Base-by-base conservation (phyloP, 495 filamentous ascomycete species). In the Daldinia childiae region DNA sequence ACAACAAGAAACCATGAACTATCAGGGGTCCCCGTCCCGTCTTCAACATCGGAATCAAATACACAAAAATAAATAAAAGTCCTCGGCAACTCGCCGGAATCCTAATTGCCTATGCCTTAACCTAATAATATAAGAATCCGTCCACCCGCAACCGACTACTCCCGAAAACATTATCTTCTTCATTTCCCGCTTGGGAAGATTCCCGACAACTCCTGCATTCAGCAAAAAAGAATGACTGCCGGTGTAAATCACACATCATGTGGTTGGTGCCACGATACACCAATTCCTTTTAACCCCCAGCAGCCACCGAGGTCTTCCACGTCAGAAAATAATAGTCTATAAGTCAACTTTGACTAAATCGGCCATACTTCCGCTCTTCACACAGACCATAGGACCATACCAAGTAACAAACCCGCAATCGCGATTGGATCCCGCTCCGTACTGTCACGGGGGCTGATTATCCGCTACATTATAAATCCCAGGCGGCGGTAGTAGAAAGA, bases 81-180 rank as follows among this genome's bases (percentile, higher is more conserved):
- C 17, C 43, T 61, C 50, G 58, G 63, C 51, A 38, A 50, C 59
- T 58, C 32, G 26, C 63, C 52, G 63, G 26, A 12, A 59, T 15
- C 50, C 26, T 19, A 30, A 27, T 60, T 32, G 58, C 43, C 43
- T 62, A 55, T 41, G 27, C 59, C 7, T 43, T 58, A 58, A 29
- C 26, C 0, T 15, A 19, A 52, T 45, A 43, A 62, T 51, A 66
- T 51, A 55, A 15, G 19, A 62, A 67, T 27, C 60, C 60, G 56
- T 27, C 48, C 17, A 41, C 39, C 65, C 71, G 66, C 57, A 66
- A 66, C 66, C 71, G 71, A 66, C 24, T 73, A 50, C 66, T 73
- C 66, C 71, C 70, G 70, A 73, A 11, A 8, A 36, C 15, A 7
- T 52, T 36, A 30, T 60, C 43, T 64, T 61, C 69, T 30, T 29